These are phyloP conservation scores for Debaryomyces sp. DNA, from an alignment of 1,139 yeast species.

Conservation along the genomic window DNA sequence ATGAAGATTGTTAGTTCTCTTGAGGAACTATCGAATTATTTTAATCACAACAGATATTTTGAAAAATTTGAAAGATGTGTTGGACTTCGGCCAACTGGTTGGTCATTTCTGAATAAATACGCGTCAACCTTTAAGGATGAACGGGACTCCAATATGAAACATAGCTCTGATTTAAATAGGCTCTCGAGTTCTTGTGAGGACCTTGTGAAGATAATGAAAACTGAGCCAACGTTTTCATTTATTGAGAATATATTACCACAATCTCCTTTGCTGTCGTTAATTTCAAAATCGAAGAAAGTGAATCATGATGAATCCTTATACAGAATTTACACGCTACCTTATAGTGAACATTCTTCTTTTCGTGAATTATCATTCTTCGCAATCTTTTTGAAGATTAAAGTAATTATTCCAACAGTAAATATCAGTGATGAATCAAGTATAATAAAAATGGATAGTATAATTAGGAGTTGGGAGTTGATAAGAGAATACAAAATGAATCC, in stretches of 20 bases:
- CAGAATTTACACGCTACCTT: conserved; percentile 71
- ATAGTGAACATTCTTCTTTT: conserved; percentile 92
- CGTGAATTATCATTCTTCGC: conserved; percentile 74
- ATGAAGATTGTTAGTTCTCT: conserved; percentile 49
- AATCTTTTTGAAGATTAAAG: conserved; percentile 47
- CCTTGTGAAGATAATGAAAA: conserved; percentile 5
- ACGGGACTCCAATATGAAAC: conserved; percentile 8
- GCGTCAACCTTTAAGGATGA: conserved; percentile 6
- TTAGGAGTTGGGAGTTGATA: conserved; percentile 44
- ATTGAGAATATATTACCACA: conserved; percentile 37
- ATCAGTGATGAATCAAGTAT: conserved; percentile 40
- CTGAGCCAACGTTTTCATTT: conserved; percentile 23
- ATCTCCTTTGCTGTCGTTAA: conserved; percentile 20
- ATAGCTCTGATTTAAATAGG: neutral
- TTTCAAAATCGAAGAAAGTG: conserved; percentile 17
- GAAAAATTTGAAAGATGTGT: conserved; percentile 56
- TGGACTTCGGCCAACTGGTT: conserved; percentile 83
- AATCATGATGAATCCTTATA: conserved; percentile 30
- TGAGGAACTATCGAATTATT: conserved; percentile 49
- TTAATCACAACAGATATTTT: conserved; percentile 50
- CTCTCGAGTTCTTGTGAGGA: neutral
- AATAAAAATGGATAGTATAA: conserved; percentile 47
- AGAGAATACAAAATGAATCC: conserved; percentile 15
- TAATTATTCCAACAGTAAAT: conserved; percentile 83
- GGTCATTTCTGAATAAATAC: conserved; percentile 56